Evolutionary conservation across 1,139 yeast species (phyloP).

Genomic region (Scheffersomyces quercinus): DNA sequence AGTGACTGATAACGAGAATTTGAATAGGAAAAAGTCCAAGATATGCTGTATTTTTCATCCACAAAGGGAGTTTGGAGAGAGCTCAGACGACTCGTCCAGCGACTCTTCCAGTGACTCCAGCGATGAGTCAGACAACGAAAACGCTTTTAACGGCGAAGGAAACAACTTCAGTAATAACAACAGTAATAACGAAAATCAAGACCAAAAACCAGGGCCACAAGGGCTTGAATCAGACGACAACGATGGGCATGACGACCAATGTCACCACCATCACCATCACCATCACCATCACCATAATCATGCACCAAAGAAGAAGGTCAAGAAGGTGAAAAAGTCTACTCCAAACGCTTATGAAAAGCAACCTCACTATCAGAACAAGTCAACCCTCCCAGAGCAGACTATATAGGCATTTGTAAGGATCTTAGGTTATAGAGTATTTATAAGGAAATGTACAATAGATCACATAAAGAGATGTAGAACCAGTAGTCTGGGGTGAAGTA

Average conservation of each 20-base stretch:
- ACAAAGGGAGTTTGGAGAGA: constrained; percentile 58
- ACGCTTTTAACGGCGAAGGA: constrained; percentile 6
- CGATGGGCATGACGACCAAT: neutral
- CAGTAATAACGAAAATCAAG: constrained; percentile 3
- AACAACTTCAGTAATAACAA: constrained; percentile 6
- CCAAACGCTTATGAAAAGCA: constrained; percentile 80
- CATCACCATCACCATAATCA: constrained; percentile 5
- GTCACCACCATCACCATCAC: too few species aligned
- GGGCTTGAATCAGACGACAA: constrained; percentile 1
- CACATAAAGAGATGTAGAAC: too few species aligned
- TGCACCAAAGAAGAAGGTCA: constrained; percentile 6
- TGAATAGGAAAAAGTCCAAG: constrained; percentile 86
- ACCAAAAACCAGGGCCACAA: too few species aligned
- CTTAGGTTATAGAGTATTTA: too few species aligned
- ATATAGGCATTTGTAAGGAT: too few species aligned
- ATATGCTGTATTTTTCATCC: constrained; percentile 97
- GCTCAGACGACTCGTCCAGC: constrained; percentile 28
- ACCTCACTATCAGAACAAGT: constrained; percentile 55
- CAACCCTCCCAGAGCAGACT: constrained; percentile 7
- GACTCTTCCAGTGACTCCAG: constrained; percentile 38
- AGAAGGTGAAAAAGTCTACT: constrained; percentile 11
- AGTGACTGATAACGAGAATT: constrained; percentile 83
- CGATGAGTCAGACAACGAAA: constrained; percentile 22
- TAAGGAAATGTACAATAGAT: too few species aligned
- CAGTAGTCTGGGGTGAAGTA: too few species aligned